phyloP scores from a whole-genome alignment of 2,329 filamentous ascomycete genomes.

The Ustulina deusta region DNA sequence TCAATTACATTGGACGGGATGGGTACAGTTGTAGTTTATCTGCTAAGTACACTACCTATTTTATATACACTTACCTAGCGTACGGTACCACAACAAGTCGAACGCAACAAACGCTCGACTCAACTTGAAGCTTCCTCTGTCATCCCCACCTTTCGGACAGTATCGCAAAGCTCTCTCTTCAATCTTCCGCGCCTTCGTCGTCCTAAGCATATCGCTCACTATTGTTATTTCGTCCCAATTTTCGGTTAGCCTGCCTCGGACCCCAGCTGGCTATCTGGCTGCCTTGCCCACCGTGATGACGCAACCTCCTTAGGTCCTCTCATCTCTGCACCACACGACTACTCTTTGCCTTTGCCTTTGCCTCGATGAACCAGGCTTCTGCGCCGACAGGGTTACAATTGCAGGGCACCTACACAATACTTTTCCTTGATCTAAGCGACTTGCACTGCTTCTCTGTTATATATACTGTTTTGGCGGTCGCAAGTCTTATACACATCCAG shows the following conservation, averaged over 20 bases:
- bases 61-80: no score
- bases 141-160: background rate
- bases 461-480: background rate
- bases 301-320: slow-evolving; percentile 30
- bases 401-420: background rate
- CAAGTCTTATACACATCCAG: background rate
- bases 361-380: background rate
- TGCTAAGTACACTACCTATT: no score
- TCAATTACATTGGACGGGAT: slow-evolving; percentile 8
- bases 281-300: slow-evolving; percentile 35
- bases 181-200: background rate
- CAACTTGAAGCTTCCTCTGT: background rate
- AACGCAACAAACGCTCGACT: background rate
- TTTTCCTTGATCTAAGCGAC: slow-evolving; percentile 3
- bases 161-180: background rate
- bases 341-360: slow-evolving; percentile 6
- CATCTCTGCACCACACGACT: background rate
- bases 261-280: slow-evolving; percentile 1
- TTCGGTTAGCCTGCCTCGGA: background rate
- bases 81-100: background rate
- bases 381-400: slow-evolving; percentile 6
- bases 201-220: background rate
- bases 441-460: background rate
- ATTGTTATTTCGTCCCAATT: background rate
- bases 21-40: no score